A percentile compares a stretch with the other conserved stretches of the same genome.
Evolutionary conservation across 2,329 filamentous ascomycete genomes (phyloP).

Genomic region (Clarireedia monteithiana): DNA sequence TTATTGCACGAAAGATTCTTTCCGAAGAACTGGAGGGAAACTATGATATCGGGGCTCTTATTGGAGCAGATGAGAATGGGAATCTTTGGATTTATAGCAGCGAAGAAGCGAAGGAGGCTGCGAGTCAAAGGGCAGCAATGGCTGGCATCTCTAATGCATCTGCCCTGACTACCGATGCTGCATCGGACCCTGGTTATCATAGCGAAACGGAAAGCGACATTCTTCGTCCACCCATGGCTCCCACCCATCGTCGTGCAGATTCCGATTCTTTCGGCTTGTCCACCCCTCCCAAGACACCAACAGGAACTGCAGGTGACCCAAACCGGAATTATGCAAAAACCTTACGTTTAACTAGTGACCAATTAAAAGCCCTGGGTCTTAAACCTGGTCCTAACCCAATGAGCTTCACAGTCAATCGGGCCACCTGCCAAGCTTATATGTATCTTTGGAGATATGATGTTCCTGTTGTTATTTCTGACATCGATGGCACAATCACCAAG

Average conservation of each 20-base stretch:
- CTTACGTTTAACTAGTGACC: slow-evolving; percentile 85
- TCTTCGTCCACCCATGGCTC: slow-evolving; percentile 37
- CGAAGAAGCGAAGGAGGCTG: slow-evolving; percentile 88
- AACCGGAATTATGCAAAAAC: slow-evolving; percentile 95
- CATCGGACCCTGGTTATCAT: slow-evolving; percentile 91
- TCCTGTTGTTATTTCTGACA: slow-evolving; percentile 95
- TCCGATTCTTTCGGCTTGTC: slow-evolving; percentile 44
- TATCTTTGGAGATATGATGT: slow-evolving; percentile 88
- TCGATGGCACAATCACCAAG: slow-evolving; percentile 98
- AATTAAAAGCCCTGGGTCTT: slow-evolving; percentile 77
- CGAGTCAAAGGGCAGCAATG: slow-evolving; percentile 55
- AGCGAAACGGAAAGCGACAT: slow-evolving; percentile 69
- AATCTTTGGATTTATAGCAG: slow-evolving; percentile 99
- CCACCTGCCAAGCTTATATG: slow-evolving; percentile 87
- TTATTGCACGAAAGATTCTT: slow-evolving; percentile 87
- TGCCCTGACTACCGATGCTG: slow-evolving; percentile 49
- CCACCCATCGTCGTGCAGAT: slow-evolving; percentile 52
- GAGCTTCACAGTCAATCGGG: slow-evolving; percentile 93
- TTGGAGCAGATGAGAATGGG: slow-evolving; percentile 89
- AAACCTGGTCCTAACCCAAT: slow-evolving; percentile 84
- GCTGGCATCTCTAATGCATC: slow-evolving; percentile 34
- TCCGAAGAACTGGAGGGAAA: slow-evolving; percentile 89
- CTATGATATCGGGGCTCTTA: slow-evolving; percentile 91
- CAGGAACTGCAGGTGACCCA: slow-evolving; percentile 56
- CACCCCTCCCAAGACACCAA: slow-evolving; percentile 63